Conservation (phyloP, 306 rosid genomes). For the Pachyrhizus erosus region DNA sequence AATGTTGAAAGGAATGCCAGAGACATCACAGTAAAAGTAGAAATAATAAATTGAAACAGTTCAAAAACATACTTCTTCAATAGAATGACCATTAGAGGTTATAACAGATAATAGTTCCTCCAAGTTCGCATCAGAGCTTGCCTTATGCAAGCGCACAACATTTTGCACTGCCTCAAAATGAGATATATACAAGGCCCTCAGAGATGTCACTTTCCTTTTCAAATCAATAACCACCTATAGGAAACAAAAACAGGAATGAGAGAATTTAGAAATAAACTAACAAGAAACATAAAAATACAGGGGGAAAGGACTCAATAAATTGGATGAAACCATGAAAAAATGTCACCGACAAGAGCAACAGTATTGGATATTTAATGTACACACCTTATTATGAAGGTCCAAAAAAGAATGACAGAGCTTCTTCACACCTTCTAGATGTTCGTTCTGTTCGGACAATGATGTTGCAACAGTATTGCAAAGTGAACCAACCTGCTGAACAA, state of each 20-base stretch:
- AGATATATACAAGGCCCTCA: constrained; percentile 62
- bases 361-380: not conserved
- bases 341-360: not conserved
- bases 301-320: constrained; percentile 1
- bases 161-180: constrained; percentile 85
- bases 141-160: constrained; percentile 88
- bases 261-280: not conserved
- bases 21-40: not conserved
- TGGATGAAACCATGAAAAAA: not conserved
- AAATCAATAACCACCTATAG: constrained; percentile 69
- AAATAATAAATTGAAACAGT: not conserved
- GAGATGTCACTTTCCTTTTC: constrained; percentile 65
- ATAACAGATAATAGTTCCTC: constrained; percentile 73
- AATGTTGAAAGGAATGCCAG: not conserved
- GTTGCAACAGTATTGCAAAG: constrained; percentile 73
- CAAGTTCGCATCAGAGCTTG: constrained; percentile 74
- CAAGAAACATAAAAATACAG: not conserved
- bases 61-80: constrained; percentile 70
- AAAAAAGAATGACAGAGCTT: constrained; percentile 70
- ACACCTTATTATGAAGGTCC: constrained; percentile 74
- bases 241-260: constrained; percentile 4
- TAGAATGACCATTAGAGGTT: constrained; percentile 66
- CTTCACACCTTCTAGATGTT: constrained; percentile 81
- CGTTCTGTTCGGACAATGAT: constrained; percentile 72
- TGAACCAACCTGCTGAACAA: constrained; percentile 71